phyloP scores from a whole-genome alignment of 129 eudicot genomes.

The Kitagawia praeruptora region DNA sequence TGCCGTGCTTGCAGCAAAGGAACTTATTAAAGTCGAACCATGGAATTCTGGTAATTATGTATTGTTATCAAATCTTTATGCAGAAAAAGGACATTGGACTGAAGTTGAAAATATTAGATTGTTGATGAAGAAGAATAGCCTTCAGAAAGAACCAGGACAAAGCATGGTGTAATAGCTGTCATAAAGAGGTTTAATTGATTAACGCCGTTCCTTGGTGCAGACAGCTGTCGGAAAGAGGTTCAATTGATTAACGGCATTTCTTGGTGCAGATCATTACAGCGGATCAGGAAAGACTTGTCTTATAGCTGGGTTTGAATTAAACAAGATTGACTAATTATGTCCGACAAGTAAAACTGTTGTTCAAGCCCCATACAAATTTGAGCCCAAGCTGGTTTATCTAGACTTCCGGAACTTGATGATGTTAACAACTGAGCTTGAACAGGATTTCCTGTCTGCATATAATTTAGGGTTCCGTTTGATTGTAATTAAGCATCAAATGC shows the following conservation, averaged over 20 bases:
- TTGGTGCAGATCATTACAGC: neutral
- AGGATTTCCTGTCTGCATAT: too few relatives aligned
- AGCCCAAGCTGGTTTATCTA: neutral
- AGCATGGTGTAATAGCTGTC: slow-evolving; percentile 41
- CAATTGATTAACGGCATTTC: neutral
- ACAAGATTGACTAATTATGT: neutral
- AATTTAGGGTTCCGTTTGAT: neutral
- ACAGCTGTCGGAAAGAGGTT: neutral
- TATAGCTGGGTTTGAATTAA: neutral
- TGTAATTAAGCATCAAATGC: neutral
- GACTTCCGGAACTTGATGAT: neutral
- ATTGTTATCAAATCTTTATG: slow-evolving; percentile 76
- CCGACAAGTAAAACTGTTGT: neutral
- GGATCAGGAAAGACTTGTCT: neutral
- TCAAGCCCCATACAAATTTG: neutral
- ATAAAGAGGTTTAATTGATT: neutral
- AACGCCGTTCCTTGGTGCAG: neutral
- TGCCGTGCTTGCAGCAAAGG: slow-evolving; percentile 65
- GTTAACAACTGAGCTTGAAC: neutral
- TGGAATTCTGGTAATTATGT: slow-evolving; percentile 87
- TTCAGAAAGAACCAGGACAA: slow-evolving; percentile 54
- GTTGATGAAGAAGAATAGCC: slow-evolving; percentile 46
- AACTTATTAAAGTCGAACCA: slow-evolving; percentile 66
- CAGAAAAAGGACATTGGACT: slow-evolving; percentile 76
- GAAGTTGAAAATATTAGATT: slow-evolving; percentile 68